Evolutionary conservation across 306 rosid species (phyloP).

Genomic region (Mimosa bimucronata): DNA sequence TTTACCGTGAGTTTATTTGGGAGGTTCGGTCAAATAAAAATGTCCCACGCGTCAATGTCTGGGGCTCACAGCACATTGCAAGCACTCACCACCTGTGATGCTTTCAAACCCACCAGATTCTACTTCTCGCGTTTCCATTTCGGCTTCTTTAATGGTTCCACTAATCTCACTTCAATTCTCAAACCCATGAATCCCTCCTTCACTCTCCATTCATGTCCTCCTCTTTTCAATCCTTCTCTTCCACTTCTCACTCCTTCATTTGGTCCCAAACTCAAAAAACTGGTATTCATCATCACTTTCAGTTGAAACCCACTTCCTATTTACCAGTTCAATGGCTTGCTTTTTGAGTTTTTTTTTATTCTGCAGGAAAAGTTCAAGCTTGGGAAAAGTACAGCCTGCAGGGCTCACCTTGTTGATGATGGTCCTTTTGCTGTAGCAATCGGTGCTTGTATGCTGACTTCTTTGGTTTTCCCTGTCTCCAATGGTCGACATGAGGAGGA

Average conservation of each 20-base stretch:
- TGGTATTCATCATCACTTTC: not conserved
- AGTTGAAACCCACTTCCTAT: not conserved
- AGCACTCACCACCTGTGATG: not conserved
- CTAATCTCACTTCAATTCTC: not conserved
- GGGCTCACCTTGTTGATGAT: constrained; percentile 63
- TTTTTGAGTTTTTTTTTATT: not conserved
- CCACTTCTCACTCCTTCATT: constrained; percentile 1
- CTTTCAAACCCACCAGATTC: not conserved
- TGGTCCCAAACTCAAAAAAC: constrained; percentile 28
- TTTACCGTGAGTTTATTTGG: too few relatives aligned
- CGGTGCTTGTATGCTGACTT: constrained; percentile 81
- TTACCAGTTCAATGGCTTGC: not conserved
- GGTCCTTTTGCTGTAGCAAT: constrained; percentile 85
- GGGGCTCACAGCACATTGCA: not conserved
- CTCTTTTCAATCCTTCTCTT: not conserved
- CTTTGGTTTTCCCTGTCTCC: constrained; percentile 62
- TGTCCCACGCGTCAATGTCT: not conserved
- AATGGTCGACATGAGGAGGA: constrained; percentile 43
- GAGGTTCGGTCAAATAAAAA: too few relatives aligned
- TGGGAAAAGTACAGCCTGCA: constrained; percentile 25
- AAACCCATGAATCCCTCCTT: constrained; percentile 17
- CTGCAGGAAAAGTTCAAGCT: constrained; percentile 1
- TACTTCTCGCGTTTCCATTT: not conserved
- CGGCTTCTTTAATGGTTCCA: not conserved
- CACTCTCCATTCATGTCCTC: constrained; percentile 9